These are phyloP conservation scores for Macrolepiota fuliginosa DNA, from an alignment of 768 basidiomycete genomes.

Conservation along the genomic window DNA sequence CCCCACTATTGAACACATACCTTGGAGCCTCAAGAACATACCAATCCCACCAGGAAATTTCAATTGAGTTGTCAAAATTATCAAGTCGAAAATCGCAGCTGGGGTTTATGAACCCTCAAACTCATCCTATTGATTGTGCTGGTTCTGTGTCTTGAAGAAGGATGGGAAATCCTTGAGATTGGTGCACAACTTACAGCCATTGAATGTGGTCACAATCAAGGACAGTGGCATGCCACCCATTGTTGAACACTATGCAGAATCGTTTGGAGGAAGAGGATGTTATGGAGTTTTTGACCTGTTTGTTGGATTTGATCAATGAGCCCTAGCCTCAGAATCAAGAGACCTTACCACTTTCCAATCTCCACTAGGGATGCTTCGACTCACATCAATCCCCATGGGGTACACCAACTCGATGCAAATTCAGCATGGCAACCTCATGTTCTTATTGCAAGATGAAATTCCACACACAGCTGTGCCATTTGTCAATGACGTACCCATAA, in stretches of 20 bases:
- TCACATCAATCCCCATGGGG: slow-evolving; percentile 37
- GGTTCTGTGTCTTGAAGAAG: slow-evolving; percentile 21
- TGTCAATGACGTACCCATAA: slow-evolving; percentile 23
- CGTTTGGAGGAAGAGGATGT: slow-evolving; percentile 15
- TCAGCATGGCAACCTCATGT: slow-evolving; percentile 29
- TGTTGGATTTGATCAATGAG: slow-evolving; percentile 32
- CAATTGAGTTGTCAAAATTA: slow-evolving; percentile 21
- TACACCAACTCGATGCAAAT: slow-evolving; percentile 22
- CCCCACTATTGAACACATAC: slow-evolving; percentile 27
- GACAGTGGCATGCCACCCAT: slow-evolving; percentile 16
- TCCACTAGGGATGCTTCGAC: slow-evolving; percentile 25
- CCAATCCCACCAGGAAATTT: slow-evolving; percentile 30
- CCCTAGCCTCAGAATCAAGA: slow-evolving; percentile 20
- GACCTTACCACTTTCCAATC: slow-evolving; percentile 42
- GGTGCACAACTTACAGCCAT: slow-evolving; percentile 20
- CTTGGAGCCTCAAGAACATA: slow-evolving; percentile 27
- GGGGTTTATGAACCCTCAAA: slow-evolving; percentile 14
- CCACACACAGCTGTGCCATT: slow-evolving; percentile 19
- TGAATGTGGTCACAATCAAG: slow-evolving; percentile 18
- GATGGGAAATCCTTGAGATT: slow-evolving; percentile 17
- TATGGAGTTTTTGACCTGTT: slow-evolving; percentile 23
- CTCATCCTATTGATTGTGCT: slow-evolving; percentile 13
- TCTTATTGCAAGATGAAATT: slow-evolving; percentile 31
- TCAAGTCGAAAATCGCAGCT: slow-evolving; percentile 21
- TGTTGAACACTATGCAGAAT: slow-evolving; percentile 16